These are phyloP conservation scores for Solanum megistacrolobum DNA, from an alignment of 257 asterid species.

Conservation along the genomic window DNA sequence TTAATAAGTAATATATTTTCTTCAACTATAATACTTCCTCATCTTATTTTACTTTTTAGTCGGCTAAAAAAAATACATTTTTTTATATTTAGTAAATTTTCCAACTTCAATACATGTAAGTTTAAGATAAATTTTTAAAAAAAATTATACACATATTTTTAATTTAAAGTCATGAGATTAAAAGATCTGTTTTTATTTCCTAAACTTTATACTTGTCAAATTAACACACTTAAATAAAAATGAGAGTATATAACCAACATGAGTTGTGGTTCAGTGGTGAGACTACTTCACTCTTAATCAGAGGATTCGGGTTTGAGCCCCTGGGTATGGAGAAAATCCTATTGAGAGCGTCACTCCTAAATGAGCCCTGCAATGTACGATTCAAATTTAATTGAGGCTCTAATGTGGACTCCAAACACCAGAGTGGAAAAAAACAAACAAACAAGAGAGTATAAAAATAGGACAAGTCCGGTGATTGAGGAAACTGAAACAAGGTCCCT, in stretches of 20 bases:
- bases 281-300: too few species aligned
- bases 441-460: neutral
- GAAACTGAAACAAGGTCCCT: neutral
- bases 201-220: too few species aligned
- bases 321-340: too few species aligned
- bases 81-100: neutral
- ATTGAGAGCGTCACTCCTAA: rapidly evolving
- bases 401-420: too few species aligned
- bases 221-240: neutral
- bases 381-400: too few species aligned
- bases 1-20: too few species aligned
- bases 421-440: neutral
- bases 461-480: neutral
- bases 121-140: neutral
- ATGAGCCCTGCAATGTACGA: too few species aligned
- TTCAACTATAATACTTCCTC: neutral
- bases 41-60: neutral
- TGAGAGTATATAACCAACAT: neutral
- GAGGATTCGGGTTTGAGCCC: too few species aligned
- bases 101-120: neutral
- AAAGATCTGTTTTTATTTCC: too few species aligned
- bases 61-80: too few species aligned
- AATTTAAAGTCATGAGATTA: too few species aligned
- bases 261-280: too few species aligned
- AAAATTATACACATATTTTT: neutral